A percentile compares a stretch with the other conserved stretches of the same genome.
phyloP scores from a whole-genome alignment of 371 early-diverging fungal genomes.

The Racocetra persica region DNA sequence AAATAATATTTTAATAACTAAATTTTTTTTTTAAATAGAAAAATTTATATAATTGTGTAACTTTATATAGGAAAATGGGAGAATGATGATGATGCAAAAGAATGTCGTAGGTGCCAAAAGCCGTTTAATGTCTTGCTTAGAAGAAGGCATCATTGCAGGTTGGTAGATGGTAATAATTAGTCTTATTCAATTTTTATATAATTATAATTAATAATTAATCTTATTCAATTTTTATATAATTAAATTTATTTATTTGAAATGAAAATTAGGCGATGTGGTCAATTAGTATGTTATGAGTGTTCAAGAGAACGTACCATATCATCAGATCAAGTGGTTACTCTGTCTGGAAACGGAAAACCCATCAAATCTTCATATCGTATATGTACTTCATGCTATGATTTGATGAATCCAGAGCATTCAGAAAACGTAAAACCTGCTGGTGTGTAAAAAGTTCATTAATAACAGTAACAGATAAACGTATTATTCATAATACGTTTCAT shows the following conservation, averaged over 20 bases:
- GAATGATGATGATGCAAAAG: constrained; percentile 30
- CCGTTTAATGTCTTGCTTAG: constrained; percentile 12
- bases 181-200: neutral
- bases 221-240: neutral
- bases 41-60: too few species aligned
- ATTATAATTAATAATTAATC: neutral
- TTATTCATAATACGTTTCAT: too few species aligned
- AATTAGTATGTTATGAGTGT: constrained; percentile 38
- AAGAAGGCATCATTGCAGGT: constrained; percentile 43
- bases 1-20: too few species aligned
- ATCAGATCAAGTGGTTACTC: constrained; percentile 6
- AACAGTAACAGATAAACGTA: too few species aligned
- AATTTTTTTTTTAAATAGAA: too few species aligned
- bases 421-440: too few species aligned
- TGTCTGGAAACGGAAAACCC: neutral
- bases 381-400: constrained; percentile 45
- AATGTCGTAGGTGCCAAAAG: constrained; percentile 24
- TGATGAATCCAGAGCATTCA: neutral
- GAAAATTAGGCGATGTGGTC: constrained; percentile 35
- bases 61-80: constrained; percentile 15
- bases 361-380: constrained; percentile 7
- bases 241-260: neutral
- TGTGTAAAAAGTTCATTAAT: too few species aligned
- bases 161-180: neutral
- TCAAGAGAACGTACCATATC: neutral